A percentile compares a stretch with the other conserved stretches of the same genome.
phyloP scores from a whole-genome alignment of 352 stramenopile genomes.

The Phytophthora pini region DNA sequence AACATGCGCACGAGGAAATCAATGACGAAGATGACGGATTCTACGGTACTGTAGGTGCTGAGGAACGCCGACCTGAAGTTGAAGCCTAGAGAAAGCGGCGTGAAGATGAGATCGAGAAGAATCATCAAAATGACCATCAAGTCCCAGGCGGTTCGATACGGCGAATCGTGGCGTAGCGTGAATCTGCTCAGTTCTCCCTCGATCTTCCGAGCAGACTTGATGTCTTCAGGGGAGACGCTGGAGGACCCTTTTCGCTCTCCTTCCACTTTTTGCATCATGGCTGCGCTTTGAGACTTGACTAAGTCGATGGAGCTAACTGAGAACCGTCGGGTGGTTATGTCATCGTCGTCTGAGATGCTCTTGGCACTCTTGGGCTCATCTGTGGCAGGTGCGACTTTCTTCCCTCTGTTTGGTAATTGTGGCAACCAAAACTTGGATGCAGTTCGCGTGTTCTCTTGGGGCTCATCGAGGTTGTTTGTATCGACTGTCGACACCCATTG shows the following conservation, averaged over 20 bases:
- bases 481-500: slow-evolving; percentile 5
- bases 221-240: slow-evolving; percentile 39
- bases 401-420: slow-evolving; percentile 2
- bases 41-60: slow-evolving; percentile 37
- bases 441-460: not conserved
- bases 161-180: slow-evolving; percentile 58
- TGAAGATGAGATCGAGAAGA: slow-evolving; percentile 59
- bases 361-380: slow-evolving; percentile 5
- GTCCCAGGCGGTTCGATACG: slow-evolving; percentile 52
- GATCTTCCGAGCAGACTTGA: slow-evolving; percentile 54
- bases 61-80: slow-evolving; percentile 39
- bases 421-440: slow-evolving; percentile 7
- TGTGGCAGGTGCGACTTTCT: slow-evolving; percentile 4
- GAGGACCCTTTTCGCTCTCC: not conserved
- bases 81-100: slow-evolving; percentile 63
- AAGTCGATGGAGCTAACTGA: slow-evolving; percentile 48
- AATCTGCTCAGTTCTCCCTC: slow-evolving; percentile 41
- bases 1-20: slow-evolving; percentile 68
- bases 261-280: slow-evolving; percentile 18
- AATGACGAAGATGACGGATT: slow-evolving; percentile 47
- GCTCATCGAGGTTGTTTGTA: not conserved
- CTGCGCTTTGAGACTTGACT: slow-evolving; percentile 7
- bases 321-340: slow-evolving; percentile 44
- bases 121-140: slow-evolving; percentile 57
- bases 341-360: slow-evolving; percentile 4